Conservation (phyloP, 83 land plant species). For the Larix sibirica region DNA sequence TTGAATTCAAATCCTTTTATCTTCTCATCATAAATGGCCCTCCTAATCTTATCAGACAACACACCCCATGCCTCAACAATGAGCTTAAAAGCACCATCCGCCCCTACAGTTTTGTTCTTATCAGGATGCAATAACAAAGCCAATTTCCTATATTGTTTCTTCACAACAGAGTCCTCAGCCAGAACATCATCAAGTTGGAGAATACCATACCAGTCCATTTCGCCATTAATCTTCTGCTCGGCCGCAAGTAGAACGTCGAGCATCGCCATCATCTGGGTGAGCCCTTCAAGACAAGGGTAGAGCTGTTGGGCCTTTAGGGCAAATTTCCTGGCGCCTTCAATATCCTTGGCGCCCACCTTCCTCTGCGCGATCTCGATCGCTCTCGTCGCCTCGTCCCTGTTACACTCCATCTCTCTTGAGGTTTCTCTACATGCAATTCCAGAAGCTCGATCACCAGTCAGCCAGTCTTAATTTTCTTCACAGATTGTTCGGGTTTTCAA, state of each 20-base stretch:
- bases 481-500: too few relatives aligned
- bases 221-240: constrained; percentile 39
- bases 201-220: constrained; percentile 63
- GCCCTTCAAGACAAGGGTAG: constrained; percentile 56
- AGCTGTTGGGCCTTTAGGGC: constrained; percentile 56
- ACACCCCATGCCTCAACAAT: constrained; percentile 75
- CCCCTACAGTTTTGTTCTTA: constrained; percentile 73
- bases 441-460: too few relatives aligned
- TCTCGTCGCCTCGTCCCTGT: constrained; percentile 54
- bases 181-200: constrained; percentile 35
- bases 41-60: constrained; percentile 57
- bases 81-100: constrained; percentile 79
- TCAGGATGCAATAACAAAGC: constrained; percentile 82
- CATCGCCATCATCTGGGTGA: constrained; percentile 59
- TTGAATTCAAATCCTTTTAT: background rate
- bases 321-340: constrained; percentile 53
- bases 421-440: too few relatives aligned
- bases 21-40: background rate
- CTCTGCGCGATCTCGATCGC: constrained; percentile 58
- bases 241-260: constrained; percentile 64
- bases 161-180: constrained; percentile 60
- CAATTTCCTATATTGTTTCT: constrained; percentile 73
- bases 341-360: constrained; percentile 39
- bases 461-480: too few relatives aligned
- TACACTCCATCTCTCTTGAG: constrained; percentile 39